These are phyloP conservation scores for Solanum hybrid DNA, from an alignment of 305 asterid species.

Conservation along the genomic window DNA sequence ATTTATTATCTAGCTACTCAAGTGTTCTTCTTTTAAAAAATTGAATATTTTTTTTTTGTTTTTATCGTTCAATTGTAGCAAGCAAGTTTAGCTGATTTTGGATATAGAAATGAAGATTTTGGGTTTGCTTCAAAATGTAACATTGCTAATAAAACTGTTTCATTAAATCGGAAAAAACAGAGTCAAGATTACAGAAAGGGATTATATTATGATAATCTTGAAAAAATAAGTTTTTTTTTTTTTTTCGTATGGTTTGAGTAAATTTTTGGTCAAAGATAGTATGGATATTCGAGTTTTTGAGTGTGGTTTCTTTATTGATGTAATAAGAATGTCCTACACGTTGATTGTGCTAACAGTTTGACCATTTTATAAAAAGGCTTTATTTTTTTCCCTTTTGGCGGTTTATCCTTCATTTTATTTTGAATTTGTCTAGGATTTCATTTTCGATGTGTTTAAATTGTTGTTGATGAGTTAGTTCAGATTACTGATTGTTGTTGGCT, in stretches of 20 bases:
- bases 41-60: not conserved
- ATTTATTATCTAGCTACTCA: not conserved
- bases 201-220: not conserved
- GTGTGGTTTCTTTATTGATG: not conserved
- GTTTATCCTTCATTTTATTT: not conserved
- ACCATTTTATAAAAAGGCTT: not conserved
- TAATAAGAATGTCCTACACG: not conserved
- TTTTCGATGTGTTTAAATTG: not conserved
- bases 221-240: not conserved
- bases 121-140: not conserved
- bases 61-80: not conserved
- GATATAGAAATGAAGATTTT: not conserved
- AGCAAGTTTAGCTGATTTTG: not conserved
- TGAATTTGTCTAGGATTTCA: not conserved
- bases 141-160: not conserved
- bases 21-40: not conserved
- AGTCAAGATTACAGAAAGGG: not conserved
- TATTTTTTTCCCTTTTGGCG: not conserved
- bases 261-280: not conserved
- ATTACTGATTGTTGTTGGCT: not conserved
- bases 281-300: not conserved
- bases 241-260: not conserved
- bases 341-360: not conserved
- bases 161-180: not conserved
- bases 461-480: not conserved